Base-by-base conservation (phyloP, 2,329 filamentous ascomycete genomes). In the Polytolypa hystricis region DNA sequence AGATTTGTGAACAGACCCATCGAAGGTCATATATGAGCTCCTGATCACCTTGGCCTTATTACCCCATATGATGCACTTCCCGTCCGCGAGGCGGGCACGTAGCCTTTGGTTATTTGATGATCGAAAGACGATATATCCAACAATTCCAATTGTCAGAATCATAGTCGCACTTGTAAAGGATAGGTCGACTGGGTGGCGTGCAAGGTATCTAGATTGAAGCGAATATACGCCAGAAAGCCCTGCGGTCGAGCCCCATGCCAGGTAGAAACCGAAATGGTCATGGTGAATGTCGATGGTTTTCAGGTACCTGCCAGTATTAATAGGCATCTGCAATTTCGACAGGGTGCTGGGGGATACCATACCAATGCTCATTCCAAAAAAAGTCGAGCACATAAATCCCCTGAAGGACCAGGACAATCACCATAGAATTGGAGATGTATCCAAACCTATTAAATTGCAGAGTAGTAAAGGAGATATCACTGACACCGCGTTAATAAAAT, bases 281-380 rank as follows among this genome's bases (percentile, higher is more conserved):
- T 65, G 59, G 32, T 52, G 52, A 29, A 65, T 64, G 34, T 65
- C 59, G 15, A 65, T 60, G 11, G 61, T 65, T 17, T 57, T 52
- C 27, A 66, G 49, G 40, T 69, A 68, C 50, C 50, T 54, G 18
- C 2, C 4, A 8, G 26, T 17, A 19, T 16, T 17, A 21, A 30
- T 26, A 19, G 30, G 33, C 15, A 25, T 29, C 18, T 11, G 15
- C 16, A 15, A 8, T 29, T 25, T 11, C 12, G 10, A 6, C 18
- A 7, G n/a, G 10, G 15, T 5, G 3, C 14, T 12, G 21, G n/a
- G 11, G 21, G n/a, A 10, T 26, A 14, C 15, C 33, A 30, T 39
- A 50, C 66, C 66, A 70, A 9, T 61, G 56, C 43, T 69, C 67
- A 5, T 69, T 68, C 32, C 62, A 49, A 33, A 70, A 70, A 38